Conservation (phyloP, 768 basidiomycete genomes). For the Melanogaster broomeanus region DNA sequence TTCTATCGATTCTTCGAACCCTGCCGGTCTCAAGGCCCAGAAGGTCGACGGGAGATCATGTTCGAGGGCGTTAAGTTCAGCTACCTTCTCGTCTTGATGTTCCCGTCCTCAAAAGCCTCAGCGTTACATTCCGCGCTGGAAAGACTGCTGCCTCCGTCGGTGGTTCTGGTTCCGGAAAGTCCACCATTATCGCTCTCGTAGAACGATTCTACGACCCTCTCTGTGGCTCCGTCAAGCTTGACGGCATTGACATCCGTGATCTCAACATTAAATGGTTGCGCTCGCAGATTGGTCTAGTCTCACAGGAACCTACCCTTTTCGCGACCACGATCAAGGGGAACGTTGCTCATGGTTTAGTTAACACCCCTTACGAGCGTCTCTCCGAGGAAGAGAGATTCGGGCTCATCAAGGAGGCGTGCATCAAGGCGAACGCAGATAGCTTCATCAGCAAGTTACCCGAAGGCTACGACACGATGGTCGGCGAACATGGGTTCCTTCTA, state of each 20-base stretch:
- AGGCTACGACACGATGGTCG: slow-evolving; percentile 87
- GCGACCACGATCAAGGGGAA: slow-evolving; percentile 82
- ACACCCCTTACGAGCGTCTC: slow-evolving; percentile 64
- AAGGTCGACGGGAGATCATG: slow-evolving; percentile 70
- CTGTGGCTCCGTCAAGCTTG: slow-evolving; percentile 66
- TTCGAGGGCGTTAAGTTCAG: slow-evolving; percentile 77
- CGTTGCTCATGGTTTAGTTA: slow-evolving; percentile 83
- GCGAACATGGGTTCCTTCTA: slow-evolving; percentile 84
- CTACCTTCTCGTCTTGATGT: slow-evolving; percentile 87
- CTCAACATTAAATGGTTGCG: slow-evolving; percentile 87
- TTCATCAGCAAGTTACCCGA: slow-evolving; percentile 80
- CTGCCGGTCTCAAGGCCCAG: slow-evolving; percentile 67
- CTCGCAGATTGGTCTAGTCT: slow-evolving; percentile 84
- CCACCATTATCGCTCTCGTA: slow-evolving; percentile 74
- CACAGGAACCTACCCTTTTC: slow-evolving; percentile 86
- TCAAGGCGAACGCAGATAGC: slow-evolving; percentile 87
- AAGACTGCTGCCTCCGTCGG: slow-evolving; percentile 80
- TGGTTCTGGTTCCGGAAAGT: slow-evolving; percentile 79
- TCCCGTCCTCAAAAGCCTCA: slow-evolving; percentile 73
- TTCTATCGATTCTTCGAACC: slow-evolving; percentile 76
- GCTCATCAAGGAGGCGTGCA: slow-evolving; percentile 80
- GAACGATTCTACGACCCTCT: slow-evolving; percentile 90
- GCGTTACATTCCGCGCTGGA: slow-evolving; percentile 69
- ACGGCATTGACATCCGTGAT: slow-evolving; percentile 71
- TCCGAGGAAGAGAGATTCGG: slow-evolving; percentile 76